These are phyloP conservation scores for Simmondsia chinensis DNA, from an alignment of 148 eudicot genomes.

Conservation along the genomic window DNA sequence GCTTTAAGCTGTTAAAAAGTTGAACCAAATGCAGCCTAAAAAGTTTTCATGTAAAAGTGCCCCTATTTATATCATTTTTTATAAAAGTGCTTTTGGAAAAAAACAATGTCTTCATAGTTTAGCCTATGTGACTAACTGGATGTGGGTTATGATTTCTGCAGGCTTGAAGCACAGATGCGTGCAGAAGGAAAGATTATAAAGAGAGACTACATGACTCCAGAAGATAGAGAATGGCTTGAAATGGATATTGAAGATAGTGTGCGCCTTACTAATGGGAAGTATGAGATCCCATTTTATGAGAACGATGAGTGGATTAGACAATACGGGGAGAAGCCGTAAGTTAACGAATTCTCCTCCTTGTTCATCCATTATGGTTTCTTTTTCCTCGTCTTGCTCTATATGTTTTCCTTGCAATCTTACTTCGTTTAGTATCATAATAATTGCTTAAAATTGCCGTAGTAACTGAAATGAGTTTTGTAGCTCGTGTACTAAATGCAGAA, in stretches of 20 bases:
- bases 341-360: slow-evolving; percentile 13
- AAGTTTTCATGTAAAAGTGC: too few relatives aligned
- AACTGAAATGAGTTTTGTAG: too few relatives aligned
- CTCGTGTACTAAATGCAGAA: too few relatives aligned
- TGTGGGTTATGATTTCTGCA: slow-evolving; percentile 33
- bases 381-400: background rate
- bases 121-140: too few relatives aligned
- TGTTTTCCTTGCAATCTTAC: background rate
- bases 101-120: too few relatives aligned
- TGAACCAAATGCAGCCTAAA: too few relatives aligned
- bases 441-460: too few relatives aligned
- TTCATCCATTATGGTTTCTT: background rate
- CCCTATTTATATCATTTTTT: too few relatives aligned
- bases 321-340: slow-evolving; percentile 75
- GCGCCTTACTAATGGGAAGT: slow-evolving; percentile 33
- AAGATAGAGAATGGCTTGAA: slow-evolving; percentile 84
- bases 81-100: background rate
- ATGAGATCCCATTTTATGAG: slow-evolving; percentile 78
- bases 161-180: slow-evolving; percentile 89
- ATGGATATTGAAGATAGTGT: slow-evolving; percentile 89
- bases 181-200: slow-evolving; percentile 77
- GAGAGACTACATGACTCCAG: slow-evolving; percentile 74
- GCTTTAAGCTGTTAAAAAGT: too few relatives aligned
- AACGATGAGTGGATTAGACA: slow-evolving; percentile 57
- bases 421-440: too few relatives aligned